A percentile compares a stretch with the other conserved stretches of the same genome.
phyloP scores from a whole-genome alignment of 2,329 filamentous ascomycete genomes.

The Neonectria hederae region DNA sequence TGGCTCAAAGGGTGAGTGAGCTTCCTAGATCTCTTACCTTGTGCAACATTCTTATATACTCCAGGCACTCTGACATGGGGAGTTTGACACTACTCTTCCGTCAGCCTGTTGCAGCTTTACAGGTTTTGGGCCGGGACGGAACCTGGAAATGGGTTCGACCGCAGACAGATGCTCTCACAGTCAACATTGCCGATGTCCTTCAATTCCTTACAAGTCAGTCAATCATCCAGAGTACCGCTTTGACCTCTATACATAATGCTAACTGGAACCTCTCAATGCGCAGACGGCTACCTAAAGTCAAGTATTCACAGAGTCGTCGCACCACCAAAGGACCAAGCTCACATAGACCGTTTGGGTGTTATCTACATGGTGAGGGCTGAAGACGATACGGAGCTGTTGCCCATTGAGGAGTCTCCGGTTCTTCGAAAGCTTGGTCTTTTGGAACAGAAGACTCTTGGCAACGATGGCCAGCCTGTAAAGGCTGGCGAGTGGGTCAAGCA shows the following conservation, averaged over 20 bases:
- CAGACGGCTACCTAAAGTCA: constrained; percentile 52
- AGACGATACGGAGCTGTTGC: not conserved
- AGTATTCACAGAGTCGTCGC: constrained; percentile 46
- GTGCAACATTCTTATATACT: not conserved
- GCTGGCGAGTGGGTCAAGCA: no score
- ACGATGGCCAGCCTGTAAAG: no score
- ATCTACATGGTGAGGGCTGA: not conserved
- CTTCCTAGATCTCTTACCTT: no score
- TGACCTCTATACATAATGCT: no score
- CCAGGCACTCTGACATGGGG: constrained; percentile 62
- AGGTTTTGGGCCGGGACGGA: constrained; percentile 57
- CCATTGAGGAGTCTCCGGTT: no score
- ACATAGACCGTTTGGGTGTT: not conserved
- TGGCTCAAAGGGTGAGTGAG: constrained; percentile 4
- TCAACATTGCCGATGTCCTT: constrained; percentile 58
- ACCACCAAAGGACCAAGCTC: constrained; percentile 13
- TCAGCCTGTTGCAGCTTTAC: constrained; percentile 64
- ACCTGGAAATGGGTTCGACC: constrained; percentile 61
- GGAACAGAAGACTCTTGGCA: no score
- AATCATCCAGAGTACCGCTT: not conserved
- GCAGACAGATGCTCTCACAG: constrained; percentile 58
- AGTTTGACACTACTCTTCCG: constrained; percentile 66
- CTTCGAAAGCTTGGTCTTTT: no score
- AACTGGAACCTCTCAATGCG: not conserved
- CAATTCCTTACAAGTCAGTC: constrained; percentile 54